phyloP scores from a whole-genome alignment of 306 rosid species.

The Fagus sylvatica region DNA sequence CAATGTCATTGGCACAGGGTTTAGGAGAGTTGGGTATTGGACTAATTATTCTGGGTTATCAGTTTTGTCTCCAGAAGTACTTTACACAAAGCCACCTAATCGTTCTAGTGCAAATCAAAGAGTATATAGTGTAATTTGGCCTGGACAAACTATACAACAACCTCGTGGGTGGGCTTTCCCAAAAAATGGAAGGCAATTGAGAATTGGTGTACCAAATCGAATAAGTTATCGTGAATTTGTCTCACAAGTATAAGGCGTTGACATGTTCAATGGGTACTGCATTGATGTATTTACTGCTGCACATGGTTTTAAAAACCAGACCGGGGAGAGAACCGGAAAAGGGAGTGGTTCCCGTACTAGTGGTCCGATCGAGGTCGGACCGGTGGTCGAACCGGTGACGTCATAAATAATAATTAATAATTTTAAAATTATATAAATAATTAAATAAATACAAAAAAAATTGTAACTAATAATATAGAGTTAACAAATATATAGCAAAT shows the following conservation, averaged over 20 bases:
- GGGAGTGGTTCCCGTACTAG: too few relatives aligned
- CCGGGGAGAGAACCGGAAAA: too few relatives aligned
- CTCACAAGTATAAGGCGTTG: conserved; percentile 47
- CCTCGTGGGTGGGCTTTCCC: conserved; percentile 99
- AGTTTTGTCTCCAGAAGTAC: conserved; percentile 51
- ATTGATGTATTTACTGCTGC: conserved; percentile 85
- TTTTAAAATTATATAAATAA: too few relatives aligned
- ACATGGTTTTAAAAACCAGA: too few relatives aligned
- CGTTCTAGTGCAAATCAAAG: conserved; percentile 38
- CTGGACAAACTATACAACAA: conserved; percentile 58
- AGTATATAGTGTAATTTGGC: conserved; percentile 67
- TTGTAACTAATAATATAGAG: too few relatives aligned
- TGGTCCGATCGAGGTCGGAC: too few relatives aligned
- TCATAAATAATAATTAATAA: too few relatives aligned
- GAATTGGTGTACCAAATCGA: conserved; percentile 64
- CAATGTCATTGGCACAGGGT: conserved; percentile 71
- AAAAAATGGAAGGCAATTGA: conserved; percentile 67
- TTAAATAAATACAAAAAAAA: too few relatives aligned
- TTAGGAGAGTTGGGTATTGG: conserved; percentile 81
- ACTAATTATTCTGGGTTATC: conserved; percentile 77
- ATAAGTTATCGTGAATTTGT: conserved; percentile 64
- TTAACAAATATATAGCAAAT: too few relatives aligned
- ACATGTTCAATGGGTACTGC: conserved; percentile 72
- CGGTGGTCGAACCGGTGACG: too few relatives aligned
- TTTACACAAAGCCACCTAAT: conserved; percentile 46